A percentile compares a stretch with the other conserved stretches of the same genome.
Evolutionary conservation across 805 yeast species (phyloP).

Genomic region (Saccharomycopsis capsularis): DNA sequence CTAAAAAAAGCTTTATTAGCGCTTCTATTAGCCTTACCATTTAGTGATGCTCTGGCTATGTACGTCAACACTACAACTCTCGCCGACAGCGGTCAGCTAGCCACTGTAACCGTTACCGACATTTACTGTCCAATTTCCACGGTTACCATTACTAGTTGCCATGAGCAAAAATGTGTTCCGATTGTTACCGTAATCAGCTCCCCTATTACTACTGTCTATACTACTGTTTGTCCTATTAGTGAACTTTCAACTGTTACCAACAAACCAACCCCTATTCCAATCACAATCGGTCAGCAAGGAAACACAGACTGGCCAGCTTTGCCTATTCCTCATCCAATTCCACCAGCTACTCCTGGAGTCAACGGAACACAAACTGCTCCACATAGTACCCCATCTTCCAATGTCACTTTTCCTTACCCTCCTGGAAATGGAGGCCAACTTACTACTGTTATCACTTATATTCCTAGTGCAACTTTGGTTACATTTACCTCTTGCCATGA

Average conservation of each 20-base stretch:
- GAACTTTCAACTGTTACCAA: neutral
- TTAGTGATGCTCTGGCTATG: neutral
- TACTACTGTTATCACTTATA: too few species aligned
- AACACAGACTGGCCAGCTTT: neutral
- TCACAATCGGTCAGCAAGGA: neutral
- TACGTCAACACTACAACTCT: neutral
- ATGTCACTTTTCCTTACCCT: too few species aligned
- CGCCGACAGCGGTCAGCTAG: neutral
- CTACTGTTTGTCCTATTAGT: slow-evolving; percentile 11
- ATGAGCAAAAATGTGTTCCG: slow-evolving; percentile 4
- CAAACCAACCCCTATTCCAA: neutral
- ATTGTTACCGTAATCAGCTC: slow-evolving; percentile 7
- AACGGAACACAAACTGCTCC: too few species aligned
- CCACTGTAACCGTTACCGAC: slow-evolving; percentile 14
- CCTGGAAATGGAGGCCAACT: too few species aligned
- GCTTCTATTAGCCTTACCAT: neutral
- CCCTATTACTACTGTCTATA: slow-evolving; percentile 8
- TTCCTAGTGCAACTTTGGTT: too few species aligned
- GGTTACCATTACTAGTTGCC: slow-evolving; percentile 14
- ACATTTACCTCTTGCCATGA: too few species aligned
- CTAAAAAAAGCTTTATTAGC: neutral
- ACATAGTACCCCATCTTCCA: too few species aligned
- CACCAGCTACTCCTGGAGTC: too few species aligned
- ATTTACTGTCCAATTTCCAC: neutral
- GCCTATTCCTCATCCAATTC: neutral